These are phyloP conservation scores for Linnemannia hyalina DNA, from an alignment of 192 early-diverging fungal genomes.

Conservation along the genomic window DNA sequence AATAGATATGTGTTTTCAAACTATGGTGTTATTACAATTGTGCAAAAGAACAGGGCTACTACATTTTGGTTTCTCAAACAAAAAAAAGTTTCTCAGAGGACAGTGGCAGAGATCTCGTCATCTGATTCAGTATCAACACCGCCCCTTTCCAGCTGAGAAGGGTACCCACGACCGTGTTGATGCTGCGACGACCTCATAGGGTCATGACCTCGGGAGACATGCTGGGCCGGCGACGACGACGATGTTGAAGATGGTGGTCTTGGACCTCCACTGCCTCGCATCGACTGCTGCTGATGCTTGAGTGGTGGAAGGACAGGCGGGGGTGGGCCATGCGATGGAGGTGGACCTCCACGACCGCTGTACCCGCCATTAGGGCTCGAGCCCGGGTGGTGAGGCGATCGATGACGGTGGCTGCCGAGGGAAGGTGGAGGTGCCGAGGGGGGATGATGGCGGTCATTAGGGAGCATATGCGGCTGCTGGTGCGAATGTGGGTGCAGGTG, in stretches of 20 bases:
- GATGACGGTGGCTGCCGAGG: conserved; percentile 6
- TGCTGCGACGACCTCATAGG: neutral
- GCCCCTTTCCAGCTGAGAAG: conserved; percentile 15
- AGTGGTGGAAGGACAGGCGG: conserved; percentile 6
- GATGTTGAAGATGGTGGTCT: neutral
- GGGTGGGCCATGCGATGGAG: neutral
- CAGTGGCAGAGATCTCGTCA: conserved; percentile 3
- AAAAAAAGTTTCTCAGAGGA: neutral
- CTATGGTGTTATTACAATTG: neutral
- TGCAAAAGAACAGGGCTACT: too few relatives aligned
- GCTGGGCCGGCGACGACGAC: neutral
- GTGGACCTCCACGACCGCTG: conserved; percentile 8
- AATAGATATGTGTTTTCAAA: neutral
- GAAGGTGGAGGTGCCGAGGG: neutral
- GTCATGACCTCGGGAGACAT: neutral
- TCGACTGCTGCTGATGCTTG: conserved; percentile 10
- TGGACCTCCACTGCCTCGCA: neutral
- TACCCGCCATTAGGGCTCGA: conserved; percentile 15
- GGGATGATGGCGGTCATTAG: neutral
- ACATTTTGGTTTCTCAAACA: neutral
- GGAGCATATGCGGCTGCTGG: neutral
- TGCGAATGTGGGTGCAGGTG: conserved; percentile 12
- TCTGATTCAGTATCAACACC: conserved; percentile 37
- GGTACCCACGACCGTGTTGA: neutral
- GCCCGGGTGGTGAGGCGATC: neutral